Percentiles rank a stretch among this genome's conserved stretches.
These are phyloP conservation scores for Globisporangium camurandrum DNA, from an alignment of 352 stramenopile genomes.

Conservation along the genomic window DNA sequence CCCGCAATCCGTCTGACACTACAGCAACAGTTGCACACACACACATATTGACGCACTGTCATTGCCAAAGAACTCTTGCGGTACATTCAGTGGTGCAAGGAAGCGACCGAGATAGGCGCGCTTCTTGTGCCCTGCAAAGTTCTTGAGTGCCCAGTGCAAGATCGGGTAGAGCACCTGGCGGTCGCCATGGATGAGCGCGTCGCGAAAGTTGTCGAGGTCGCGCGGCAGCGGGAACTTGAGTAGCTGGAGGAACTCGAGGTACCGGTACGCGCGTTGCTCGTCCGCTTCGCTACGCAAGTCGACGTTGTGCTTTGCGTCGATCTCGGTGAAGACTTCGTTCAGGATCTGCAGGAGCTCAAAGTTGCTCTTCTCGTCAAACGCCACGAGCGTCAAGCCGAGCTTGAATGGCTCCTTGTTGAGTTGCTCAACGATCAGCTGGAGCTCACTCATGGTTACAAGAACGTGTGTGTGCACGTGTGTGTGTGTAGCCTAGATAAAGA, in stretches of 20 bases:
- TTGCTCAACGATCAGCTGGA: conserved; percentile 90
- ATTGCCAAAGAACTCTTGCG: conserved; percentile 89
- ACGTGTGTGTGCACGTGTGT: too few relatives aligned
- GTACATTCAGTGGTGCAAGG: conserved; percentile 89
- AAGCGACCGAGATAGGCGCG: conserved; percentile 91
- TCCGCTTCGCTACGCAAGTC: conserved; percentile 81
- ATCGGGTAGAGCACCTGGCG: conserved; percentile 87
- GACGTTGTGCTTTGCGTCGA: conserved; percentile 81
- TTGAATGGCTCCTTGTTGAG: conserved; percentile 92
- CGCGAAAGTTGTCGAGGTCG: conserved; percentile 67
- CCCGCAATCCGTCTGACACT: too few relatives aligned
- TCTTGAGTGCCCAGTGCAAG: conserved; percentile 89
- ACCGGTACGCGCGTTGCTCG: conserved; percentile 68
- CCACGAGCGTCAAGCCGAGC: conserved; percentile 82
- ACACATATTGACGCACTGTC: conserved; percentile 38
- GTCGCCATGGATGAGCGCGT: conserved; percentile 73
- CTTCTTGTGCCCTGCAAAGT: conserved; percentile 86
- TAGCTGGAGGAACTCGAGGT: conserved; percentile 89
- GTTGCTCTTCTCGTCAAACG: conserved; percentile 92
- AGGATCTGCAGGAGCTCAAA: conserved; percentile 92
- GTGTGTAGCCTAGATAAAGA: too few relatives aligned
- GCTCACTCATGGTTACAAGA: conserved; percentile 89
- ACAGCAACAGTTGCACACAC: not conserved
- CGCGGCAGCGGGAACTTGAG: conserved; percentile 89
- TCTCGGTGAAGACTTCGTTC: conserved; percentile 88